Evolutionary conservation across 2,329 filamentous ascomycete species (phyloP).

Genomic region (Aspergillus sp.): DNA sequence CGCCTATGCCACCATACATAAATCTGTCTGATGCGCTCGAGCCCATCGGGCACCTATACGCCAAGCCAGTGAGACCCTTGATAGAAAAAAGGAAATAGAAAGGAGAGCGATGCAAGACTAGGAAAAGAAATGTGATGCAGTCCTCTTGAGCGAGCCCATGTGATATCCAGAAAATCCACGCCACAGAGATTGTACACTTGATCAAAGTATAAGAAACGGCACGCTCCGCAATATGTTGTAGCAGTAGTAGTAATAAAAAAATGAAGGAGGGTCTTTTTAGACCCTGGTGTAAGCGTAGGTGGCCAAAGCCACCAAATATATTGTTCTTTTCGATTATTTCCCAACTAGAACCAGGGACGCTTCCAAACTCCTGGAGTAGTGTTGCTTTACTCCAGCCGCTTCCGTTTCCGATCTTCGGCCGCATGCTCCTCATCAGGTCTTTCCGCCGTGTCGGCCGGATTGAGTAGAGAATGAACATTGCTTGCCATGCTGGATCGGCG

Average conservation of each 20-base stretch:
- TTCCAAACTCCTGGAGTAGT: background rate
- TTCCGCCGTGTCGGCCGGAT: constrained; percentile 70
- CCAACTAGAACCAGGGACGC: constrained; percentile 1
- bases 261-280: background rate
- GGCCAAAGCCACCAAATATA: background rate
- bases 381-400: constrained; percentile 55
- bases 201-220: constrained; percentile 16
- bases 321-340: background rate
- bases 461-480: constrained; percentile 69
- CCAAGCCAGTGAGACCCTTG: background rate
- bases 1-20: constrained; percentile 10
- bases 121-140: background rate
- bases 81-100: background rate
- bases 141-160: constrained; percentile 4
- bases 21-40: constrained; percentile 4
- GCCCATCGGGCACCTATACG: constrained; percentile 7
- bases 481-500: constrained; percentile 73
- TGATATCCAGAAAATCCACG: constrained; percentile 13
- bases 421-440: constrained; percentile 64
- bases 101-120: background rate
- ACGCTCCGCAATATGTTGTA: constrained; percentile 11
- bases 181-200: constrained; percentile 20
- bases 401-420: constrained; percentile 65
- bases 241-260: background rate
- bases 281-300: constrained; percentile 4